phyloP scores from a whole-genome alignment of 129 eudicot species.

The Rutidosis leptorrhynchoides region DNA sequence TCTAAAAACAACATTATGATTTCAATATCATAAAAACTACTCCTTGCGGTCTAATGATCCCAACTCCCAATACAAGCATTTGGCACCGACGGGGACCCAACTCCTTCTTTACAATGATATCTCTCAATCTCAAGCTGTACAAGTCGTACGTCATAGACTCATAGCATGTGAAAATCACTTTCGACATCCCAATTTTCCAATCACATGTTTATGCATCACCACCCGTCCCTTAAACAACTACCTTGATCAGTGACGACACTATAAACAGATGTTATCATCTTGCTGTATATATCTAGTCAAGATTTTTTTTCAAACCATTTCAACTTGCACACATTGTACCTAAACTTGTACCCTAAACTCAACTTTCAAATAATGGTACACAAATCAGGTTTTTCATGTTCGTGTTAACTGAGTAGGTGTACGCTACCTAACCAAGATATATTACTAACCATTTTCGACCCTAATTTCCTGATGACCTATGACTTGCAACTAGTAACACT shows the following conservation, averaged over 20 bases:
- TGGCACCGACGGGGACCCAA: slow-evolving; percentile 1
- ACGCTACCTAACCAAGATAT: no score
- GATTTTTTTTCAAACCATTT: not conserved
- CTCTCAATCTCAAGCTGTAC: not conserved
- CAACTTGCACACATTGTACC: slow-evolving; percentile 21
- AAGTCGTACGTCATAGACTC: no score
- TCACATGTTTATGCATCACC: slow-evolving; percentile 20
- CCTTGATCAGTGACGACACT: slow-evolving; percentile 15
- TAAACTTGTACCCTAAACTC: slow-evolving; percentile 21
- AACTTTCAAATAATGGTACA: no score
- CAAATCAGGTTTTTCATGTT: no score
- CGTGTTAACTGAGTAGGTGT: no score
- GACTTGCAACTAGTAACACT: no score
- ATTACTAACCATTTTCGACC: no score
- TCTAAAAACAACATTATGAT: no score
- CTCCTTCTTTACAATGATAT: not conserved
- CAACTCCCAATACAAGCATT: slow-evolving; percentile 10
- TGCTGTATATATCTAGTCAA: slow-evolving; percentile 13
- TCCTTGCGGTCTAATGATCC: no score
- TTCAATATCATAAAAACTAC: no score
- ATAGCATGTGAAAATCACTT: not conserved
- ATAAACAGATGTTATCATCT: not conserved
- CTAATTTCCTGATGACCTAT: no score
- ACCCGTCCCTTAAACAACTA: slow-evolving; percentile 12
- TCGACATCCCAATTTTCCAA: slow-evolving; percentile 14